phyloP scores from a whole-genome alignment of 306 rosid genomes.

The Cucurbita argyrosperma region DNA sequence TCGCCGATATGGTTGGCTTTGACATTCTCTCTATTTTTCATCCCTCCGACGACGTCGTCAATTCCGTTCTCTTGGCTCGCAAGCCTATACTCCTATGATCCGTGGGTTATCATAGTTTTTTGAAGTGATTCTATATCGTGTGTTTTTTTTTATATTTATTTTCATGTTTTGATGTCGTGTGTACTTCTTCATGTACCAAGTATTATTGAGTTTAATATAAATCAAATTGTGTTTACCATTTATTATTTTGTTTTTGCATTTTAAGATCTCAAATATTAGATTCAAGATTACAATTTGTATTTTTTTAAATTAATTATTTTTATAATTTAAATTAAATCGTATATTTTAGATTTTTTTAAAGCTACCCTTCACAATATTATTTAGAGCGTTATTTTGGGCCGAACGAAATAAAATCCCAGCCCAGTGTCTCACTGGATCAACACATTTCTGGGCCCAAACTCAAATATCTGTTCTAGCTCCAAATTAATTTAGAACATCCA shows the following conservation, averaged over 20 bases:
- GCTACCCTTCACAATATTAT: too few species aligned
- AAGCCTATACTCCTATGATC: constrained; percentile 12
- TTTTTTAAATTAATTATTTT: too few species aligned
- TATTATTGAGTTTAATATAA: neutral
- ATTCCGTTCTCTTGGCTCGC: constrained; percentile 51
- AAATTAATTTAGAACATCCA: neutral
- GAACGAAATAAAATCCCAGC: neutral
- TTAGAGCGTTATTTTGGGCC: neutral
- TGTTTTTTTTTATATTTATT: neutral
- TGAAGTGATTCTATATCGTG: neutral
- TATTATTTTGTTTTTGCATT: too few species aligned
- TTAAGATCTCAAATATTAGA: too few species aligned
- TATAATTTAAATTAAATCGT: too few species aligned
- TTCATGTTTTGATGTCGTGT: neutral
- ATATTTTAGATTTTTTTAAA: too few species aligned
- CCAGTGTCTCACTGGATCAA: neutral
- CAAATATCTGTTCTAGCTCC: too few species aligned
- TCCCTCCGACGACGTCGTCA: constrained; percentile 52
- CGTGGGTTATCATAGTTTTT: neutral
- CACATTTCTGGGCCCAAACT: neutral
- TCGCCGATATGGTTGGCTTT: constrained; percentile 31
- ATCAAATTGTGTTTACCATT: too few species aligned
- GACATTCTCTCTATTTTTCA: constrained; percentile 48
- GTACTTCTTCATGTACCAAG: neutral
- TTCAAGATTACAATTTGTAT: too few species aligned